Evolutionary conservation across 2,329 filamentous ascomycete genomes (phyloP).

Genomic region (Corynespora cassiicola): DNA sequence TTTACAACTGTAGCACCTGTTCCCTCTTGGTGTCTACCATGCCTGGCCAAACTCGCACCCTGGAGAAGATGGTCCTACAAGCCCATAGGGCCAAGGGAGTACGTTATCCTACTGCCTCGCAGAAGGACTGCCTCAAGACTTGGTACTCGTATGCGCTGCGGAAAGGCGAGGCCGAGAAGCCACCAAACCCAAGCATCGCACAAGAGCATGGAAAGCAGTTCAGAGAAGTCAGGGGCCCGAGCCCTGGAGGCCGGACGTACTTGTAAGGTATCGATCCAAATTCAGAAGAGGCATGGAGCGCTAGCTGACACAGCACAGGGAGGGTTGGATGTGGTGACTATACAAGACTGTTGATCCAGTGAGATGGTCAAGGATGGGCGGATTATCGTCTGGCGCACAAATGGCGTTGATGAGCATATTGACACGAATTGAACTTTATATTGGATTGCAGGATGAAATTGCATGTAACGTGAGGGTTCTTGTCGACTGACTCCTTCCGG

Average conservation of each 20-base stretch:
- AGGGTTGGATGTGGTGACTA: too few relatives aligned
- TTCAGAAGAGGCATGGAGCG: too few relatives aligned
- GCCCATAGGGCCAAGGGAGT: constrained; percentile 44
- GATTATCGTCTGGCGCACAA: too few relatives aligned
- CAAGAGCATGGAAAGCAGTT: constrained; percentile 32
- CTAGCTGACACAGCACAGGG: too few relatives aligned
- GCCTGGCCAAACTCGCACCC: constrained; percentile 32
- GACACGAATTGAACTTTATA: too few relatives aligned
- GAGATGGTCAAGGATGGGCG: too few relatives aligned
- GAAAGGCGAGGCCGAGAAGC: constrained; percentile 28
- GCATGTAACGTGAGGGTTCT: too few relatives aligned
- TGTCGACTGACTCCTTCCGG: too few relatives aligned
- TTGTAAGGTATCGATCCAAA: too few relatives aligned
- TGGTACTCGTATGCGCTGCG: constrained; percentile 44
- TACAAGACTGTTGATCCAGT: too few relatives aligned
- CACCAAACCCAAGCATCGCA: constrained; percentile 19
- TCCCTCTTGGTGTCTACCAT: constrained; percentile 23
- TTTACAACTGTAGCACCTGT: not conserved
- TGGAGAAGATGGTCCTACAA: constrained; percentile 39
- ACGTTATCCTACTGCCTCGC: constrained; percentile 34
- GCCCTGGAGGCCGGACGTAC: constrained; percentile 38
- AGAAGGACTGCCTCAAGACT: constrained; percentile 44
- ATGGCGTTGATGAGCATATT: too few relatives aligned
- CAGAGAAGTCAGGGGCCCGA: constrained; percentile 27
- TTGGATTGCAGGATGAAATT: too few relatives aligned